Evolutionary conservation across 495 filamentous ascomycete species (phyloP), one percentile per base, ranked within the genome.

Genomic region (Aspergillus haitiensis): DNA sequence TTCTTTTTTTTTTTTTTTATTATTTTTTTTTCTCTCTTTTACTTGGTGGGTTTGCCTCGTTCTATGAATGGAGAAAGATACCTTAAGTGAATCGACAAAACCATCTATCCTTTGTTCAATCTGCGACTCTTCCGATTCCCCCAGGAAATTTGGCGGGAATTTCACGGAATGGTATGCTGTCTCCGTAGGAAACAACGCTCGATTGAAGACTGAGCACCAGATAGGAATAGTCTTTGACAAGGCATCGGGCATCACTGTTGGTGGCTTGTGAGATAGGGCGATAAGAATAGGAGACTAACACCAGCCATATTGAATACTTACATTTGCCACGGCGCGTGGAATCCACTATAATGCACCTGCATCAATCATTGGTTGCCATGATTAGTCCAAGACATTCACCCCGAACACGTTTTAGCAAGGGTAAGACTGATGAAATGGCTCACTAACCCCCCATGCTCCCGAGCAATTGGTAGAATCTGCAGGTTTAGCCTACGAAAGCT

Each of bases 241-340:
- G 18, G 93, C 91, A 75, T 98, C 94, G 5, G 94, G 92, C 84
- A 96, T 94, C 59, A 86, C 86, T 88, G 58, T 56, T 86, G 57
- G 56, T 53, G 49, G 54, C 35, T 61, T 40, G 63, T 70, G 58
- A 65, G 63, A 63, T 48, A 56, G 37, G 31, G 36, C 32, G 10
- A 58, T 58, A 60, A 46, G 48, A 36, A 39, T 40, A 27, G 21
- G 45, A 45, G 34, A 48, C 58, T 61, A 60, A 50, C 32, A 27
- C 35, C 44, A 58, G 37, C 48, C 49, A 54, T 42, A 52, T n/a
- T 51, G 55, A 32, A 27, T 44, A 80, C 80, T 62, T 80, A 85
- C 87, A 81, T 78, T 98, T 98, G 10, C 93, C 93, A 53, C 92
- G 78, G 52, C 93, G 80, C 1, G 93, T 98, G n/a, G 93, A 96